These are phyloP conservation scores for Talaromyces verruculosus DNA, from an alignment of 2,329 filamentous ascomycete genomes.

Conservation along the genomic window DNA sequence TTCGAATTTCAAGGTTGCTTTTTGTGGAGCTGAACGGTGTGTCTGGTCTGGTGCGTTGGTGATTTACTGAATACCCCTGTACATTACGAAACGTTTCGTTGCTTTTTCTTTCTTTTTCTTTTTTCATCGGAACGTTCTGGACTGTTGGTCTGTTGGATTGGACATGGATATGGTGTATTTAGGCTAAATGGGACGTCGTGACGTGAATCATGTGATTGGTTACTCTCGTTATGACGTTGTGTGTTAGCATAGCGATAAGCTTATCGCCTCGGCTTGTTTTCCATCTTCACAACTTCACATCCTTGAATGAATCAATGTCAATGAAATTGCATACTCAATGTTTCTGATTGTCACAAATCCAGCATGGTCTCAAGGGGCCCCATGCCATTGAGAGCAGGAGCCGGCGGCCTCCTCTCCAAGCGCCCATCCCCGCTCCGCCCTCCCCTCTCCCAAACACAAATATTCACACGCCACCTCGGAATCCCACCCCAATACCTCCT, in stretches of 20 bases:
- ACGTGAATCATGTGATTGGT: background rate
- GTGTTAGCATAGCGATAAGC: background rate
- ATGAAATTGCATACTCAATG: background rate
- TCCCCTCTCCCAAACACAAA: background rate
- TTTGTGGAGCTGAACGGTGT: background rate
- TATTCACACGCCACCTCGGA: slow-evolving; percentile 42
- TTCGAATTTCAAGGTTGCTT: slow-evolving; percentile 1
- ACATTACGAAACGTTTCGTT: background rate
- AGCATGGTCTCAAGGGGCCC: too few species aligned
- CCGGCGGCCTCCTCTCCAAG: background rate
- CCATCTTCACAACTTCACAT: background rate
- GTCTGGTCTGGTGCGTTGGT: background rate
- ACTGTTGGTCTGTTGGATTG: background rate
- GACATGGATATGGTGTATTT: background rate
- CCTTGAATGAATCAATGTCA: background rate
- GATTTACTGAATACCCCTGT: slow-evolving; percentile 19
- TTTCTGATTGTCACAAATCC: background rate
- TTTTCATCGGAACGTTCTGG: background rate
- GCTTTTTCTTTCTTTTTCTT: background rate
- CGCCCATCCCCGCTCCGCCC: background rate
- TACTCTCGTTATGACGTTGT: background rate
- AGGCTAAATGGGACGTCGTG: background rate
- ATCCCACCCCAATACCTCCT: slow-evolving; percentile 68
- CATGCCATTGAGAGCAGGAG: too few species aligned
- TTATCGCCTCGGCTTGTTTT: background rate